phyloP scores from a whole-genome alignment of 2,329 filamentous ascomycete genomes.

The Apiospora pterosperma region DNA sequence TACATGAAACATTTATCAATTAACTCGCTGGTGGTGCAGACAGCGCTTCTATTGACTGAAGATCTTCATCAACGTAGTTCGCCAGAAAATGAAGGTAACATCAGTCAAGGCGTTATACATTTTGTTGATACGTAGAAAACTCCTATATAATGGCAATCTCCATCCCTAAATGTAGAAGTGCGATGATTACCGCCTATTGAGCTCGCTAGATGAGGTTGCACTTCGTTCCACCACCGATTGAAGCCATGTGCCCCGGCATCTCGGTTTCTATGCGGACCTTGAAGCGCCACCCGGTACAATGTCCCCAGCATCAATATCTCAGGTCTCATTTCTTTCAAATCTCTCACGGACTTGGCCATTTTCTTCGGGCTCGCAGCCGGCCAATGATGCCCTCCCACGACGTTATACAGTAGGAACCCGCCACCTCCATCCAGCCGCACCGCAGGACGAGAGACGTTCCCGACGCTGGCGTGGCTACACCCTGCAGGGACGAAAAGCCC shows the following conservation, averaged over 20 bases:
- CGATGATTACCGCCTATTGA: too few relatives aligned
- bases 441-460: conserved; percentile 47
- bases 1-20: neutral
- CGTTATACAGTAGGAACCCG: conserved; percentile 42
- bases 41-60: neutral
- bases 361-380: conserved; percentile 41
- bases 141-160: too few relatives aligned
- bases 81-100: too few relatives aligned
- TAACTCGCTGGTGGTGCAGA: too few relatives aligned
- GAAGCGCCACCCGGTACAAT: conserved; percentile 54
- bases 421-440: conserved; percentile 30
- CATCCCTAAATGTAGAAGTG: too few relatives aligned
- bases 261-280: conserved; percentile 49
- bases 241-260: conserved; percentile 47
- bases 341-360: conserved; percentile 41
- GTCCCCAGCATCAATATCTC: conserved; percentile 49
- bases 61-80: neutral
- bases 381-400: conserved; percentile 53
- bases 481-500: conserved; percentile 54
- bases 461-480: conserved; percentile 52
- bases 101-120: too few relatives aligned
- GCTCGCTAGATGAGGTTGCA: conserved; percentile 15
- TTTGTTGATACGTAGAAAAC: too few relatives aligned
- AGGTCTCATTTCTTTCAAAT: conserved; percentile 43
- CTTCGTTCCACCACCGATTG: conserved; percentile 46